phyloP scores from a whole-genome alignment of 2,329 filamentous ascomycete species.

The Leptographium procerum region DNA sequence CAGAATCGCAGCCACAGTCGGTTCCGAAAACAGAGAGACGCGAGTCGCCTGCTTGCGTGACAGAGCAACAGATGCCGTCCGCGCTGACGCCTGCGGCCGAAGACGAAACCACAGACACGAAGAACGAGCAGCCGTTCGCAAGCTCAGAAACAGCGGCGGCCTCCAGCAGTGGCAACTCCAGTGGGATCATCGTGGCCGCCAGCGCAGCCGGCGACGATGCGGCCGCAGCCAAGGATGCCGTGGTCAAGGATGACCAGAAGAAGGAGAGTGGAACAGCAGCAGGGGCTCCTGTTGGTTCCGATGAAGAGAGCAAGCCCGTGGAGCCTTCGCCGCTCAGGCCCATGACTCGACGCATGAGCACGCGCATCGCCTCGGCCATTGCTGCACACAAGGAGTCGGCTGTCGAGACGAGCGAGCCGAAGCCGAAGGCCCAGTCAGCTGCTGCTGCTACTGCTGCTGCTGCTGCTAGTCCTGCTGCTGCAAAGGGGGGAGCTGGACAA shows the following conservation, averaged over 20 bases:
- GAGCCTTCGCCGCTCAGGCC: constrained; percentile 1
- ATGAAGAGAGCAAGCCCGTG: not conserved
- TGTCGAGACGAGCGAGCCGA: constrained; percentile 2
- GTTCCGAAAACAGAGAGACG: not conserved
- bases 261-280: not conserved
- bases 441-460: not conserved
- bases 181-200: not conserved
- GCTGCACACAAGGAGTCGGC: constrained; percentile 5
- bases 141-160: not conserved
- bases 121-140: not conserved
- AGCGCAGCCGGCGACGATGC: no score
- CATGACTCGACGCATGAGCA: constrained; percentile 10
- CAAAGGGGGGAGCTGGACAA: not conserved
- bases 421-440: not conserved
- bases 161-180: not conserved
- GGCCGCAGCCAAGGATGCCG: no score
- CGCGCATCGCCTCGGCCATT: constrained; percentile 9
- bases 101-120: not conserved
- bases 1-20: not conserved
- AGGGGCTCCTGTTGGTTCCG: not conserved
- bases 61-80: not conserved
- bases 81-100: not conserved
- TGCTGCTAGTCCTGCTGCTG: not conserved
- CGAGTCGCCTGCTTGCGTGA: not conserved
- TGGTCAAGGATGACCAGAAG: not conserved